Evolutionary conservation across 345 rosid genomes (phyloP).

Genomic region (Sapria himalayana): DNA sequence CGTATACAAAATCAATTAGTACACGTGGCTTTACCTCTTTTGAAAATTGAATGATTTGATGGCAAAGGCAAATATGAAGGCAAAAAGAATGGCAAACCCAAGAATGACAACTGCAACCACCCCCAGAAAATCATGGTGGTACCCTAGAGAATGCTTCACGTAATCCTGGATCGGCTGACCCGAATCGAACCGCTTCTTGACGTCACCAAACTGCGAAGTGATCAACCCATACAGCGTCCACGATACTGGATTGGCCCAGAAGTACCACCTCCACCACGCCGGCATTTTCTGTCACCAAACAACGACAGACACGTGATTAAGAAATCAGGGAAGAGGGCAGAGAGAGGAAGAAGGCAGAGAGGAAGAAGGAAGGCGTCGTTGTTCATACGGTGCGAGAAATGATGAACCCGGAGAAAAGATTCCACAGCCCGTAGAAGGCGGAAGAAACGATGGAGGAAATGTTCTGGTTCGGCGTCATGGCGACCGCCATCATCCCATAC

Average conservation of each 20-base stretch:
- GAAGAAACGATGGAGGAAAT: slow-evolving; percentile 29
- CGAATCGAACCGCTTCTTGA: slow-evolving; percentile 5
- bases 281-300: slow-evolving; percentile 19
- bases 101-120: slow-evolving; percentile 13
- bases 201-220: slow-evolving; percentile 21
- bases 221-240: slow-evolving; percentile 27
- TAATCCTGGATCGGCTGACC: slow-evolving; percentile 11
- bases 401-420: slow-evolving; percentile 43
- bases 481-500: slow-evolving; percentile 57
- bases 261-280: slow-evolving; percentile 37
- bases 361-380: not conserved
- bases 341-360: too few relatives aligned
- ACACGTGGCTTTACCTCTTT: slow-evolving; percentile 15
- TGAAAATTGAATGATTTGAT: slow-evolving; percentile 22
- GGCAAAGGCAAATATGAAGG: slow-evolving; percentile 12
- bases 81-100: slow-evolving; percentile 12
- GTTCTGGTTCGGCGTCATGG: slow-evolving; percentile 45
- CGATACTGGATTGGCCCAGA: slow-evolving; percentile 18
- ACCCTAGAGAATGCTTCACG: slow-evolving; percentile 13
- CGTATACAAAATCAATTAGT: too few relatives aligned
- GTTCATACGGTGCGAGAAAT: slow-evolving; percentile 38
- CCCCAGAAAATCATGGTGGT: slow-evolving; percentile 16
- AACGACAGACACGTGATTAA: not conserved
- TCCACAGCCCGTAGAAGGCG: slow-evolving; percentile 34
- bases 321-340: not conserved